Percentiles rank a stretch among this genome's conserved stretches.
phyloP scores from a whole-genome alignment of 2,329 filamentous ascomycete species.

The Gaeumannomyces tritici region DNA sequence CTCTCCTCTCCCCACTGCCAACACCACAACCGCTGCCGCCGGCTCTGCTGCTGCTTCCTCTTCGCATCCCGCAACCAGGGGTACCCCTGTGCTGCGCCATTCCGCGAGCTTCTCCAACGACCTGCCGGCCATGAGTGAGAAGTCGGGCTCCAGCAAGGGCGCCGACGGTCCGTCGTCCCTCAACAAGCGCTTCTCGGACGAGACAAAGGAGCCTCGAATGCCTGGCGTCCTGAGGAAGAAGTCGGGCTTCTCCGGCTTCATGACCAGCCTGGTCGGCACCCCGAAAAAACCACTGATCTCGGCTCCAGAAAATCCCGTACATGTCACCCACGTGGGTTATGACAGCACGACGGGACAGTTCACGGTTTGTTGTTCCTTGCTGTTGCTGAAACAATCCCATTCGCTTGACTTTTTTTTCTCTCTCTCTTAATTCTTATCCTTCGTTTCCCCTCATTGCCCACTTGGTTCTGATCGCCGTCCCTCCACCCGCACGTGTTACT shows the following conservation, averaged over 20 bases:
- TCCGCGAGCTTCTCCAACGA: constrained; percentile 54
- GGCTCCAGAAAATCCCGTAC: constrained; percentile 94
- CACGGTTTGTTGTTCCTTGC: constrained; percentile 53
- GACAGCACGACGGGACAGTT: constrained; percentile 95
- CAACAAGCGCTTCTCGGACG: constrained; percentile 68
- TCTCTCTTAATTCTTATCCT: too few species aligned
- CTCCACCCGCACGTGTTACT: background rate
- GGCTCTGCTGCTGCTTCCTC: background rate
- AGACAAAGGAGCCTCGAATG: constrained; percentile 54
- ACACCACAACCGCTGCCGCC: constrained; percentile 21
- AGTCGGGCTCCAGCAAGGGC: constrained; percentile 26
- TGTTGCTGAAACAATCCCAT: background rate
- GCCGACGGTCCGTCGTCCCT: constrained; percentile 36
- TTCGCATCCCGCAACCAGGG: constrained; percentile 30
- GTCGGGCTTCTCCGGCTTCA: constrained; percentile 78
- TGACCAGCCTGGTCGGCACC: constrained; percentile 74
- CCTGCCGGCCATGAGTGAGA: constrained; percentile 40
- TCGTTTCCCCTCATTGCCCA: constrained; percentile 2
- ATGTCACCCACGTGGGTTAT: constrained; percentile 96
- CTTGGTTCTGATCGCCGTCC: constrained; percentile 9
- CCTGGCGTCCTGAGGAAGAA: constrained; percentile 64
- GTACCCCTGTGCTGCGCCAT: constrained; percentile 46
- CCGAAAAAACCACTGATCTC: constrained; percentile 90
- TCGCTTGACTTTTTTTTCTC: background rate
- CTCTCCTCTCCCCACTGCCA: constrained; percentile 13